Percentiles rank a stretch among this genome's conserved stretches.
These are phyloP conservation scores for Daldinia vernicosa DNA, from an alignment of 495 filamentous ascomycete genomes.

Conservation along the genomic window DNA sequence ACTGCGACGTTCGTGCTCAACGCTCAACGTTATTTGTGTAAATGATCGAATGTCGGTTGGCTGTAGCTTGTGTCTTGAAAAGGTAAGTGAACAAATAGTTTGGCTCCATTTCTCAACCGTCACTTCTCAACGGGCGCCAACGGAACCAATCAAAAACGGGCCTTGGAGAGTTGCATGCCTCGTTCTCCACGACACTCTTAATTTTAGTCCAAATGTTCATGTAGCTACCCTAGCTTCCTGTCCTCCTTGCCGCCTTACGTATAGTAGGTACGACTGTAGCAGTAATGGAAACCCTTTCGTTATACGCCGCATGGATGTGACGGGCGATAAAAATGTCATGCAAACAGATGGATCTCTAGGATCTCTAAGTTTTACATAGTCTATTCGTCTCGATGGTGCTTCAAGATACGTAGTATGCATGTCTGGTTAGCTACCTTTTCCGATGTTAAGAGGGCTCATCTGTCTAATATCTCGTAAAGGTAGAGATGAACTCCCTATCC, in stretches of 20 bases:
- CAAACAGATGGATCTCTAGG: slow-evolving; percentile 5
- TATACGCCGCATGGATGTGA: slow-evolving; percentile 17
- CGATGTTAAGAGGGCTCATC: neutral
- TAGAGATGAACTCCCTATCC: neutral
- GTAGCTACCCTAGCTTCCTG: slow-evolving; percentile 15
- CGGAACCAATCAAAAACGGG: slow-evolving; percentile 50
- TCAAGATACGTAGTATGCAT: slow-evolving; percentile 21
- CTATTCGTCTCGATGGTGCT: slow-evolving; percentile 20
- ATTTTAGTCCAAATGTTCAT: slow-evolving; percentile 8
- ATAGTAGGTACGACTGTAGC: slow-evolving; percentile 15
- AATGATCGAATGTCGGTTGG: slow-evolving; percentile 2
- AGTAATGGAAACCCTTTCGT: slow-evolving; percentile 16
- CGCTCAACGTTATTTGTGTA: slow-evolving; percentile 17
- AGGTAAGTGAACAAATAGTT: slow-evolving; percentile 28
- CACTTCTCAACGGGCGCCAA: slow-evolving; percentile 55
- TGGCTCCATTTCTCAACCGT: slow-evolving; percentile 37
- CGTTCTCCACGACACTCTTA: slow-evolving; percentile 24
- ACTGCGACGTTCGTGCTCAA: slow-evolving; percentile 10
- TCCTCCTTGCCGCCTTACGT: slow-evolving; percentile 22
- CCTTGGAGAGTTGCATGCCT: slow-evolving; percentile 20
- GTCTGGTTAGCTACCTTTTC: slow-evolving; percentile 4
- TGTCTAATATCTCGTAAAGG: slow-evolving; percentile 1
- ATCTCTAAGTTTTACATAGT: neutral
- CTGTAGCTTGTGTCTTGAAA: slow-evolving; percentile 13
- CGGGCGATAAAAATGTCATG: slow-evolving; percentile 34